Conservation (phyloP, 768 basidiomycete genomes). For the Crepidotus variabilis region DNA sequence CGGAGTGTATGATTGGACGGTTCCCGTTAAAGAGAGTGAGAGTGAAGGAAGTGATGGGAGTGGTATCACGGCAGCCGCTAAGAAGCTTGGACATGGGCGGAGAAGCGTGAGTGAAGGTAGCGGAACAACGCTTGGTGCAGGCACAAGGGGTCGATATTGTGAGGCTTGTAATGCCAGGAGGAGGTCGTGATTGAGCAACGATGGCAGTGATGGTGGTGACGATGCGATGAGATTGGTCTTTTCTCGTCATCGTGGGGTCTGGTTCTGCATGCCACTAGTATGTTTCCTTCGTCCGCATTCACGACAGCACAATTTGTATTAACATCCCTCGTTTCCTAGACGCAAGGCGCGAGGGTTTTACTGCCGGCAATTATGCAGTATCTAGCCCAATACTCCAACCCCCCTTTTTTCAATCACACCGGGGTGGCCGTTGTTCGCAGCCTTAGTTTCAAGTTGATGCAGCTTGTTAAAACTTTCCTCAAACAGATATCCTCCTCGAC, state of each 20-base stretch:
- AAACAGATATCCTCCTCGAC: too few relatives aligned
- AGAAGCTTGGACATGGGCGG: constrained; percentile 10
- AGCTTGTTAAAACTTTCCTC: neutral
- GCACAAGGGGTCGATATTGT: constrained; percentile 28
- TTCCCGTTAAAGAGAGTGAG: constrained; percentile 14
- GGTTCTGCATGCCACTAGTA: neutral
- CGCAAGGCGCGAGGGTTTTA: neutral
- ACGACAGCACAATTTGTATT: neutral
- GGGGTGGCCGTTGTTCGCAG: neutral
- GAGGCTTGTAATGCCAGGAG: constrained; percentile 36
- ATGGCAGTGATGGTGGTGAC: neutral
- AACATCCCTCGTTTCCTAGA: neutral
- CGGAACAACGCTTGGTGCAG: constrained; percentile 6
- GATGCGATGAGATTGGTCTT: neutral
- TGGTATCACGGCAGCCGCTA: neutral
- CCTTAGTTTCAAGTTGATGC: too few relatives aligned
- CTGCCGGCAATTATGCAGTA: neutral
- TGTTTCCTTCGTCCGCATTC: neutral
- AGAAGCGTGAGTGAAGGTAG: constrained; percentile 26
- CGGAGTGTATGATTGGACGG: constrained; percentile 42
- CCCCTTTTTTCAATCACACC: neutral
- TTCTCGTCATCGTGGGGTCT: neutral
- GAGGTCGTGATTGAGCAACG: constrained; percentile 11
- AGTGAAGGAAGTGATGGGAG: constrained; percentile 11
- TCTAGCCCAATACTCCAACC: neutral